phyloP scores from a whole-genome alignment of 2,329 filamentous ascomycete genomes.

The Moelleriella libera region DNA sequence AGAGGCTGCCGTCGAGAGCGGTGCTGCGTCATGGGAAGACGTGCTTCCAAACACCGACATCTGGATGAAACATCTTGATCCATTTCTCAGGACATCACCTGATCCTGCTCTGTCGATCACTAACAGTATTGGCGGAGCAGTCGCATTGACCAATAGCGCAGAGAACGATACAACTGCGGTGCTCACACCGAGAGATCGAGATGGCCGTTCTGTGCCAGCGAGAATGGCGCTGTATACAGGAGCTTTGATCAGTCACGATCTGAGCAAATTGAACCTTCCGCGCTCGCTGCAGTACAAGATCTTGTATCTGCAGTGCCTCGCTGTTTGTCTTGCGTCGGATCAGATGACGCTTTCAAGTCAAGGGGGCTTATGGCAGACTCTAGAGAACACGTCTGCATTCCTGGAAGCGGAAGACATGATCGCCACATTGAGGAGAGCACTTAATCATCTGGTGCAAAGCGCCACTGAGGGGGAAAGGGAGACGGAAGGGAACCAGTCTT shows the following conservation, averaged over 20 bases:
- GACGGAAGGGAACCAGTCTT: conserved; percentile 11
- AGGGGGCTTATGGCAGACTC: conserved; percentile 30
- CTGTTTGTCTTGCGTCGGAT: conserved; percentile 36
- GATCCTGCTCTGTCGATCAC: conserved; percentile 59
- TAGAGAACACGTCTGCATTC: conserved; percentile 20
- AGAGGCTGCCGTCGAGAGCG: conserved; percentile 15
- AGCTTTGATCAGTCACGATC: conserved; percentile 34
- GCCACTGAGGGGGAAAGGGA: conserved; percentile 24
- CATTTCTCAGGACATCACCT: conserved; percentile 35
- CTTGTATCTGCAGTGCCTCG: conserved; percentile 35
- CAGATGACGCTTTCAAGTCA: conserved; percentile 32
- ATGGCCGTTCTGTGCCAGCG: conserved; percentile 57
- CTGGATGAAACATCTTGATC: conserved; percentile 52
- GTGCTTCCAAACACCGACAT: conserved; percentile 48
- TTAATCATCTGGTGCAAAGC: conserved; percentile 19
- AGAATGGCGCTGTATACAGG: conserved; percentile 61
- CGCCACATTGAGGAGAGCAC: conserved; percentile 20
- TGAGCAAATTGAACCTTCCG: conserved; percentile 24
- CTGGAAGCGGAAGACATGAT: conserved; percentile 28
- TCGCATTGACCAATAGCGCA: conserved; percentile 35
- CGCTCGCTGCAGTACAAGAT: conserved; percentile 31
- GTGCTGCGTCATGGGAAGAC: conserved; percentile 18
- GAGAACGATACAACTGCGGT: background rate
- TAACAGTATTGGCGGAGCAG: conserved; percentile 55
- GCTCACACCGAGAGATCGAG: conserved; percentile 41